These are phyloP conservation scores for Cercospora sp. DNA, from an alignment of 2,329 filamentous ascomycete genomes.

Conservation along the genomic window DNA sequence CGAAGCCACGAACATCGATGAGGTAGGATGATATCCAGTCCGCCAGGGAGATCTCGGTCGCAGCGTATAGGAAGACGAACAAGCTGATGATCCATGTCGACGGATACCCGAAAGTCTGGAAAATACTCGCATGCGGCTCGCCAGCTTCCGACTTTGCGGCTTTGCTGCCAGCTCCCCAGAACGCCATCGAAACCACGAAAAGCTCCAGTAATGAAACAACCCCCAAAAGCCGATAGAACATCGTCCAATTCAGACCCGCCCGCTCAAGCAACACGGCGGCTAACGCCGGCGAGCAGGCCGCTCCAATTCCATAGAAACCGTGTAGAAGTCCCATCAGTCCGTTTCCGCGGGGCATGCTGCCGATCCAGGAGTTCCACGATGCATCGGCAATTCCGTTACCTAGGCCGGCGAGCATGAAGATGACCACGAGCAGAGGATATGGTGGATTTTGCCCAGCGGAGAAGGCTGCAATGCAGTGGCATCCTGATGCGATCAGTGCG, in stretches of 20 bases:
- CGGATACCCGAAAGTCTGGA: conserved; percentile 39
- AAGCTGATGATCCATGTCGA: conserved; percentile 16
- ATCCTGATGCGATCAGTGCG: conserved; percentile 63
- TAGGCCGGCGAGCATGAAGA: conserved; percentile 63
- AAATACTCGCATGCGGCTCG: neutral
- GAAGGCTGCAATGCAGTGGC: conserved; percentile 49
- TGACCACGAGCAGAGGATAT: conserved; percentile 62
- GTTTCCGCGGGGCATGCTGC: conserved; percentile 70
- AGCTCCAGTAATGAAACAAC: conserved; percentile 7
- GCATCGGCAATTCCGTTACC: conserved; percentile 66
- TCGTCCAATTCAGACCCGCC: conserved; percentile 9
- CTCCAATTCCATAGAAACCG: conserved; percentile 67
- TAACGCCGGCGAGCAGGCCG: conserved; percentile 58
- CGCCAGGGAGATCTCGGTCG: conserved; percentile 12
- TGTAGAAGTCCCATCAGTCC: conserved; percentile 70
- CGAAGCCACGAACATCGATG: conserved; percentile 14
- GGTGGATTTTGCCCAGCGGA: conserved; percentile 57
- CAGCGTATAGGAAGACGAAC: conserved; percentile 17
- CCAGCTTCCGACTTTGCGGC: conserved; percentile 6
- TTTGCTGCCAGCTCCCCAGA: conserved; percentile 9
- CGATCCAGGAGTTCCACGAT: conserved; percentile 59
- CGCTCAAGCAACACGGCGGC: conserved; percentile 6
- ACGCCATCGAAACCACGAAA: conserved; percentile 10
- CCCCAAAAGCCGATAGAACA: conserved; percentile 13
- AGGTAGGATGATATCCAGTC: conserved; percentile 19